Conservation (phyloP, 169 alveolate genomes). For the Babesia divergens region DNA sequence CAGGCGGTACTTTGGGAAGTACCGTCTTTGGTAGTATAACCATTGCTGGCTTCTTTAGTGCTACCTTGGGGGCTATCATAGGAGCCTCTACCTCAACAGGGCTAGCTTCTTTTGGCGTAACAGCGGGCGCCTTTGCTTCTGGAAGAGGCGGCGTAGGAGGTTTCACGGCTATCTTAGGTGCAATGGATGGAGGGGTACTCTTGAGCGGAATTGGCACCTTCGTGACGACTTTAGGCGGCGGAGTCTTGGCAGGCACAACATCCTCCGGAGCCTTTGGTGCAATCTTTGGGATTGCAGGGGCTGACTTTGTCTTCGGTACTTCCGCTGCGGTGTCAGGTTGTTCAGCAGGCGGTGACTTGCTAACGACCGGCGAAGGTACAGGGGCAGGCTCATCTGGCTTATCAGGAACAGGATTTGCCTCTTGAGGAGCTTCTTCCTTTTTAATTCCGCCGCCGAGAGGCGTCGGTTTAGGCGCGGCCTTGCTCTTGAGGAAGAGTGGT, state of each 20-base stretch:
- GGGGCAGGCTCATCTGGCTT: no score
- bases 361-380: not conserved
- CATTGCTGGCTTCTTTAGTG: not conserved
- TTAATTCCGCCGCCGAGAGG: not conserved
- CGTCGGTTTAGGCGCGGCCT: conserved; percentile 30
- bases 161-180: conserved; percentile 18
- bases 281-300: not conserved
- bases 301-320: not conserved
- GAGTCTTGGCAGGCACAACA: not conserved
- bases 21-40: conserved; percentile 1
- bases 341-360: not conserved
- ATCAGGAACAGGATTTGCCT: not conserved
- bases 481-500: conserved; percentile 60
- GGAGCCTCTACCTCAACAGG: not conserved
- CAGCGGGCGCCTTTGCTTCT: conserved; percentile 3
- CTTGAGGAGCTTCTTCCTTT: not conserved
- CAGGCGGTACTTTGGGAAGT: not conserved
- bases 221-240: not conserved
- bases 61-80: not conserved
- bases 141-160: conserved; percentile 4
- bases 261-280: conserved; percentile 1
- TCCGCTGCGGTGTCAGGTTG: not conserved
- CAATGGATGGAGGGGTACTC: conserved; percentile 2
- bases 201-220: not conserved
- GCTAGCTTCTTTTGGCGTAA: not conserved